These are phyloP conservation scores for Metschnikowia lachancei DNA, from an alignment of 805 yeast genomes.

Conservation along the genomic window DNA sequence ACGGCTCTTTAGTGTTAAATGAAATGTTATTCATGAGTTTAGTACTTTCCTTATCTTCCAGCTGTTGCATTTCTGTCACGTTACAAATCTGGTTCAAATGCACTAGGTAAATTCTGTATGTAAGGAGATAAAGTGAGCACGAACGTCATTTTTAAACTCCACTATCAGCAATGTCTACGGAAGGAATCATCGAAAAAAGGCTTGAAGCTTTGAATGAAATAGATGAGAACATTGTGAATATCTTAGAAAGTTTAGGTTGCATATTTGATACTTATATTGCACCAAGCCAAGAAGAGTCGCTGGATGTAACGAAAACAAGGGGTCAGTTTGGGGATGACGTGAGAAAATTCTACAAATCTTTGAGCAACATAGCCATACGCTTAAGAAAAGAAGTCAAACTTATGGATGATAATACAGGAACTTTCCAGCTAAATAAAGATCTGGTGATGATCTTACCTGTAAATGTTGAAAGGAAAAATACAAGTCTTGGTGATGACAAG, in stretches of 20 bases:
- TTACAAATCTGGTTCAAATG: too few relatives aligned
- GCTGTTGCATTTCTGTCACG: too few relatives aligned
- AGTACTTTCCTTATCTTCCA: too few relatives aligned
- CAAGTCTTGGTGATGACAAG: slow-evolving; percentile 60
- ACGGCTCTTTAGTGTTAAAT: too few relatives aligned
- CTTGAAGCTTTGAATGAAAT: slow-evolving; percentile 51
- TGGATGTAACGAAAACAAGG: slow-evolving; percentile 26
- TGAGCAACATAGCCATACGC: slow-evolving; percentile 57
- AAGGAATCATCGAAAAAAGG: slow-evolving; percentile 45
- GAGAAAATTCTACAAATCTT: slow-evolving; percentile 47
- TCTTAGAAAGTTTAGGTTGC: slow-evolving; percentile 49
- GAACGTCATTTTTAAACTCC: background rate
- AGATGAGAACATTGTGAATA: slow-evolving; percentile 50
- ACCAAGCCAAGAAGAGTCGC: slow-evolving; percentile 25
- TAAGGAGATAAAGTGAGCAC: background rate
- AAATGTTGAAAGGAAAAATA: slow-evolving; percentile 65
- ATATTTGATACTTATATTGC: slow-evolving; percentile 44
- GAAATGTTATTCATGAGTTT: too few relatives aligned
- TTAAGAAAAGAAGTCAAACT: slow-evolving; percentile 65
- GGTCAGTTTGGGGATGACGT: slow-evolving; percentile 45
- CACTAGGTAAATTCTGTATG: too few relatives aligned
- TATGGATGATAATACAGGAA: slow-evolving; percentile 58
- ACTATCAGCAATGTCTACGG: slow-evolving; percentile 6
- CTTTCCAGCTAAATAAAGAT: slow-evolving; percentile 43
- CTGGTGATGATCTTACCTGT: slow-evolving; percentile 60